phyloP scores from a whole-genome alignment of 495 filamentous ascomycete species.

The Lindgomyces ingoldianus region DNA sequence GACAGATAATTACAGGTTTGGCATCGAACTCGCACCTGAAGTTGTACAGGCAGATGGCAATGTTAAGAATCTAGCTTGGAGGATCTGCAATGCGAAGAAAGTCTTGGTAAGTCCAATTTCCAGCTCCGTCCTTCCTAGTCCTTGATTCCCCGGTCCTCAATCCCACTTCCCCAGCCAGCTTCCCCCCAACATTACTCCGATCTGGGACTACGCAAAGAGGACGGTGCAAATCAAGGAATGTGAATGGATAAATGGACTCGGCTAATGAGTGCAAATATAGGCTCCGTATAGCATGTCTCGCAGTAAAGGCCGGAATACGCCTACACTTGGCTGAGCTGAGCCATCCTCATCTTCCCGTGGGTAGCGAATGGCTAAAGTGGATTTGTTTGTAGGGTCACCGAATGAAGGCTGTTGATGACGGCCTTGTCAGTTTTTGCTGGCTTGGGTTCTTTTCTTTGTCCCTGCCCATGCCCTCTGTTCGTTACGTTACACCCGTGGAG shows the following conservation, averaged over 20 bases:
- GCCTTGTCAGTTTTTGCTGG: too few species aligned
- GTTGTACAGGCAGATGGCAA: constrained; percentile 93
- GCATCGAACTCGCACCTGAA: constrained; percentile 88
- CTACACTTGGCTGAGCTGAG: neutral
- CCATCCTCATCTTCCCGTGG: neutral
- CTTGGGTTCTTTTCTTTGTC: too few species aligned
- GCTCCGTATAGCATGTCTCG: constrained; percentile 62
- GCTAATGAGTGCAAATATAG: constrained; percentile 41
- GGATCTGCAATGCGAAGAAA: constrained; percentile 92
- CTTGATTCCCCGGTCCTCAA: too few species aligned
- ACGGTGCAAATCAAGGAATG: too few species aligned
- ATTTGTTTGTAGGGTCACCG: too few species aligned
- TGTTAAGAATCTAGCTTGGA: constrained; percentile 88
- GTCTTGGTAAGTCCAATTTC: constrained; percentile 72
- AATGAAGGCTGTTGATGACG: too few species aligned
- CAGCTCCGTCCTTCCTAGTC: neutral
- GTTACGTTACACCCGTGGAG: too few species aligned
- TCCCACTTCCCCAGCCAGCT: too few species aligned
- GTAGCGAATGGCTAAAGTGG: neutral
- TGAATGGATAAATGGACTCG: neutral
- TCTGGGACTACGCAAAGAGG: too few species aligned
- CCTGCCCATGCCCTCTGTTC: too few species aligned
- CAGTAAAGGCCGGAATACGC: constrained; percentile 24
- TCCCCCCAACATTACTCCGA: too few species aligned
- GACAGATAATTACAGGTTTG: constrained; percentile 63